Percentiles rank a stretch among this genome's conserved stretches.
These are phyloP conservation scores for Leucocoprinus leucothites DNA, from an alignment of 768 basidiomycete genomes.

Conservation along the genomic window DNA sequence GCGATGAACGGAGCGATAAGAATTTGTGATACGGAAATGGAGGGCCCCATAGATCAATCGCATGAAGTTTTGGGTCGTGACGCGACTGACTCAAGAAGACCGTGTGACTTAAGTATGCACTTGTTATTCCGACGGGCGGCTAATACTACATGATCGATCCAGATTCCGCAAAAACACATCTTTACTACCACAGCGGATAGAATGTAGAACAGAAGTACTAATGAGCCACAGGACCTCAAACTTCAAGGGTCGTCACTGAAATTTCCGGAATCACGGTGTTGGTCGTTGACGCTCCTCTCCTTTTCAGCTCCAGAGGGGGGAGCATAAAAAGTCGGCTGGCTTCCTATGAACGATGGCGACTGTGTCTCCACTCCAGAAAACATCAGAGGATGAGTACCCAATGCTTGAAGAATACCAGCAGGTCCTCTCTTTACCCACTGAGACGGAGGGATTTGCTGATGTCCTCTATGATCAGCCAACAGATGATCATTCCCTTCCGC, in stretches of 20 bases:
- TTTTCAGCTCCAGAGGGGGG: too few species aligned
- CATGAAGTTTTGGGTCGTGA: constrained; percentile 25
- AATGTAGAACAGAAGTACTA: too few species aligned
- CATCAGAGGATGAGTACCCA: constrained; percentile 15
- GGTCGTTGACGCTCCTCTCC: too few species aligned
- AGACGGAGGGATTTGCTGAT: constrained; percentile 45
- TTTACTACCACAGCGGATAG: too few species aligned
- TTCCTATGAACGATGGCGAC: too few species aligned
- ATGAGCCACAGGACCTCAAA: too few species aligned
- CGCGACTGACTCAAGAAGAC: constrained; percentile 11
- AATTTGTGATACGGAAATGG: constrained; percentile 23
- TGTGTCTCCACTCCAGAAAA: too few species aligned
- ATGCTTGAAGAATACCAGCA: constrained; percentile 38
- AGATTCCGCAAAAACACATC: too few species aligned
- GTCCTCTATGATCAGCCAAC: constrained; percentile 33
- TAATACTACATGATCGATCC: too few species aligned
- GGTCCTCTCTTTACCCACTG: constrained; percentile 57
- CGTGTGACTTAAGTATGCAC: neutral
- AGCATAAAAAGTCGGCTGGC: too few species aligned
- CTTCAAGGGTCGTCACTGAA: too few species aligned
- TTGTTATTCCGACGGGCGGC: neutral
- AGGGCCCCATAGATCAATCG: constrained; percentile 21
- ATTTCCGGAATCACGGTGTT: too few species aligned
- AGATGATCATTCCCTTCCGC: constrained; percentile 54
- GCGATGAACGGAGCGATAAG: constrained; percentile 28